Base-by-base conservation (phyloP, 2,329 filamentous ascomycete species). In the Colletotrichum musicola region DNA sequence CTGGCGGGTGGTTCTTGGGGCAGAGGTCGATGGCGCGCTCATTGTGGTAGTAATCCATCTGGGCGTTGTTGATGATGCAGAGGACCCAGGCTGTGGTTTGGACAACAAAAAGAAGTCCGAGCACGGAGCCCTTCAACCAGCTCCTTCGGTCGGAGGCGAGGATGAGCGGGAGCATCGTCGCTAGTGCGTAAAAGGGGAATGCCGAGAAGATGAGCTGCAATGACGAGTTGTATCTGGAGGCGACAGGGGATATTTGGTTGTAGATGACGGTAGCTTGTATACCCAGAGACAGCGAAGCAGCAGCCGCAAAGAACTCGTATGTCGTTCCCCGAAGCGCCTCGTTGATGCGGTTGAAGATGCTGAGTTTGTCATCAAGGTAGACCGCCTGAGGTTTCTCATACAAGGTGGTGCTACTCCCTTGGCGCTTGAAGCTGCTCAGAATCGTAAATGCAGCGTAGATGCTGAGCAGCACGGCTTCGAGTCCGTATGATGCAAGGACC, bases 71-170 rank as follows among this genome's bases (percentile, higher is more conserved):
- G 4, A 51, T 65, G 4, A 51, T 40, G 51, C 54, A 69, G 16
- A 69, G 38, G n/a, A 67, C 40, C 61, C 65, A 69, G 14, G 46
- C 65, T 1, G 51, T 53, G 1, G 65, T 65, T 10, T 68, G 57
- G 2, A 62, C 20, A 18, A 64, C 27, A 42, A 62, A 69, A 40
- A 71, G 46, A 5, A 20, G 6, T 1, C 47, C 14, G 16, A 55
- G 42, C 1, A 69, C 27, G 20, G 60, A 18, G n/a, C 40, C 60
- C 25, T 71, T 65, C 14, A 59, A 30, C 46, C 61, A 62, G 13
- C 49, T 49, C 9, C 56, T 49, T 4, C 53, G 55, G 6, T n/a
- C 18, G 20, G 57, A 56, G 18, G 50, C 22, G 18, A 59, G 44
- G 18, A 69, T 38, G 46, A 71, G 50, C 9, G 69, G 65, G 3